Percentiles rank a stretch among this genome's conserved stretches.
phyloP scores from a whole-genome alignment of 768 basidiomycete genomes.

The Amanita pseudoporphyria region DNA sequence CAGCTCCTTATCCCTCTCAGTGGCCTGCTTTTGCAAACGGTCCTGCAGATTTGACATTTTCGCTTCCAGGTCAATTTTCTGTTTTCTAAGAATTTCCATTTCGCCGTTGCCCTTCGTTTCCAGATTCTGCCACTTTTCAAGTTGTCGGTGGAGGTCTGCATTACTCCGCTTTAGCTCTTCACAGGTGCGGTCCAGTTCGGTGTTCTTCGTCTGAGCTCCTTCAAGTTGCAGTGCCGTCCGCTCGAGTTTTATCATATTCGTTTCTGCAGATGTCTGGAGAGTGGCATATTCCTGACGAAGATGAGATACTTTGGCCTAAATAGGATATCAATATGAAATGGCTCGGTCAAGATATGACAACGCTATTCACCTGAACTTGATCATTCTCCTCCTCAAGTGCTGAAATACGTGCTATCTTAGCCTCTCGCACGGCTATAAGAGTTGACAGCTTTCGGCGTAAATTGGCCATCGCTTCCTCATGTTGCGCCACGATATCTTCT shows the following conservation, averaged over 20 bases:
- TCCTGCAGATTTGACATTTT: slow-evolving; percentile 38
- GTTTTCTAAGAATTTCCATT: slow-evolving; percentile 42
- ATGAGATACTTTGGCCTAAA: slow-evolving; percentile 25
- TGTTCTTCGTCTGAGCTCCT: slow-evolving; percentile 38
- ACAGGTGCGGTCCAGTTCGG: slow-evolving; percentile 45
- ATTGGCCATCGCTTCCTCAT: slow-evolving; percentile 19
- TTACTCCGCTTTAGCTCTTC: slow-evolving; percentile 50
- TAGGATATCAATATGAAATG: slow-evolving; percentile 2
- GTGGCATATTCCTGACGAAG: slow-evolving; percentile 44
- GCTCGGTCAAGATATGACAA: background rate
- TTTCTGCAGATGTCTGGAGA: slow-evolving; percentile 34
- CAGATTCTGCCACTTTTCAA: slow-evolving; percentile 59
- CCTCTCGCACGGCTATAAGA: slow-evolving; percentile 28
- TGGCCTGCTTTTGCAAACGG: slow-evolving; percentile 24
- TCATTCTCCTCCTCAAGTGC: slow-evolving; percentile 33
- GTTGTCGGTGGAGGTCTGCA: slow-evolving; percentile 47
- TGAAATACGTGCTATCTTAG: slow-evolving; percentile 28
- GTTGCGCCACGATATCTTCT: slow-evolving; percentile 17
- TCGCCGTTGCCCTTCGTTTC: slow-evolving; percentile 58
- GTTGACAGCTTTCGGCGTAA: slow-evolving; percentile 22
- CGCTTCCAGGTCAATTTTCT: slow-evolving; percentile 46
- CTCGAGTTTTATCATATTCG: slow-evolving; percentile 42
- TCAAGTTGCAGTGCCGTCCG: slow-evolving; percentile 51
- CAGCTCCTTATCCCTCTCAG: slow-evolving; percentile 23
- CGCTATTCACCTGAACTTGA: slow-evolving; percentile 31